Evolutionary conservation across 768 basidiomycete genomes (phyloP).

Genomic region (Coprinopsis marcescibilis): DNA sequence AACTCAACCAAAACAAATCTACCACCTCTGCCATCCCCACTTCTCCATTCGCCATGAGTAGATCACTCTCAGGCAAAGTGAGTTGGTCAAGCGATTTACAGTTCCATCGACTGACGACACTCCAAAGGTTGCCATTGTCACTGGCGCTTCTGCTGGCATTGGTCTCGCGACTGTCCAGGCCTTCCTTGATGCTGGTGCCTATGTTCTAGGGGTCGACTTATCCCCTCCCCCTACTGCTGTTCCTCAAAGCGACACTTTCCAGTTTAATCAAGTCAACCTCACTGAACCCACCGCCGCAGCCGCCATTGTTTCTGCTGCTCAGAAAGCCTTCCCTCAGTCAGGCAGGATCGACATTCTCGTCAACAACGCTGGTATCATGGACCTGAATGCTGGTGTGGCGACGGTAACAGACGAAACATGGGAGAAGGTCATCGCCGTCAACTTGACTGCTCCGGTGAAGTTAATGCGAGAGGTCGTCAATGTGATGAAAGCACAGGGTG

Average conservation of each 20-base stretch:
- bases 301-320: slow-evolving; percentile 8
- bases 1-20: no score
- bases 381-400: slow-evolving; percentile 5
- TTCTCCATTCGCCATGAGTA: background rate
- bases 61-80: slow-evolving; percentile 1
- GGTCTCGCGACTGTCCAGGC: slow-evolving; percentile 11
- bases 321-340: background rate
- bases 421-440: slow-evolving; percentile 14
- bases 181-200: slow-evolving; percentile 8
- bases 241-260: background rate
- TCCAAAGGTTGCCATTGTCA: slow-evolving; percentile 3
- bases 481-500: slow-evolving; percentile 12
- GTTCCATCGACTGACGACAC: background rate
- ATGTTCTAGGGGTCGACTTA: slow-evolving; percentile 11
- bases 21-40: no score
- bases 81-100: background rate
- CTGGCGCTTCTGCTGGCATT: slow-evolving; percentile 9
- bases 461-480: slow-evolving; percentile 14
- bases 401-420: slow-evolving; percentile 7
- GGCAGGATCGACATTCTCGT: slow-evolving; percentile 12
- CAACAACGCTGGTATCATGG: slow-evolving; percentile 12
- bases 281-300: slow-evolving; percentile 5
- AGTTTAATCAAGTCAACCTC: slow-evolving; percentile 2
- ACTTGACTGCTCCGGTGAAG: slow-evolving; percentile 13
- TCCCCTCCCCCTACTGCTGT: slow-evolving; percentile 6